phyloP scores from a whole-genome alignment of 108 stramenopile species.

The Cyclostephanos tholiformis region DNA sequence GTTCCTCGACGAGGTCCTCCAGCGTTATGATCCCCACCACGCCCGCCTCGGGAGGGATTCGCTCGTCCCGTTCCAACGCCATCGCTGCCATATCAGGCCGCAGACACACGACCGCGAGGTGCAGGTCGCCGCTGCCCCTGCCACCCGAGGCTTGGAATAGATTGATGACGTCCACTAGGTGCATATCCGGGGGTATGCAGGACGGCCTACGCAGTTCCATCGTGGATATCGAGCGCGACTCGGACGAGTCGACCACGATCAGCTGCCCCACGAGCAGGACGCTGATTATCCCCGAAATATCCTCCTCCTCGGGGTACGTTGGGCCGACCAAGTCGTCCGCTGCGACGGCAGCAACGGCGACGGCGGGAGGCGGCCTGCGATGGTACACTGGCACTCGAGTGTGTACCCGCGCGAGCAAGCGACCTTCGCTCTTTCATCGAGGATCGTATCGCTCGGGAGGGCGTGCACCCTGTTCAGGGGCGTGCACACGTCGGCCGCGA shows the following conservation, averaged over 20 bases:
- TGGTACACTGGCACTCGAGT: constrained; percentile 74
- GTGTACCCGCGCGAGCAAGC: constrained; percentile 67
- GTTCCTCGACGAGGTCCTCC: no score
- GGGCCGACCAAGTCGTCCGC: neutral
- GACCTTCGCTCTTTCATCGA: constrained; percentile 63
- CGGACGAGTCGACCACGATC: constrained; percentile 66
- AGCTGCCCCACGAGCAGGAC: constrained; percentile 64
- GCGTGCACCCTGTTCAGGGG: constrained; percentile 62
- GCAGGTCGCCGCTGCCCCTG: constrained; percentile 40
- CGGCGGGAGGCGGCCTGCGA: neutral
- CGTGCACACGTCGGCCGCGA: constrained; percentile 64
- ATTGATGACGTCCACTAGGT: constrained; percentile 75
- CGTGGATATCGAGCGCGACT: constrained; percentile 56
- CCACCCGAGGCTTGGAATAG: constrained; percentile 70
- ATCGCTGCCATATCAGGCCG: no score
- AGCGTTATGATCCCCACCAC: no score
- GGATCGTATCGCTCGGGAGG: constrained; percentile 55
- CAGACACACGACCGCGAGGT: no score
- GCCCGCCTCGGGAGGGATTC: no score
- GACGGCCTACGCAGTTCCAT: constrained; percentile 62
- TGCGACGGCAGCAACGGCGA: neutral
- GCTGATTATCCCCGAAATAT: constrained; percentile 53
- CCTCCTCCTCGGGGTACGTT: constrained; percentile 12
- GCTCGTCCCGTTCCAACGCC: no score
- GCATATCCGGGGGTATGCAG: constrained; percentile 69